phyloP scores from a whole-genome alignment of 148 eudicot species.

The Gaultheria prostrata region DNA sequence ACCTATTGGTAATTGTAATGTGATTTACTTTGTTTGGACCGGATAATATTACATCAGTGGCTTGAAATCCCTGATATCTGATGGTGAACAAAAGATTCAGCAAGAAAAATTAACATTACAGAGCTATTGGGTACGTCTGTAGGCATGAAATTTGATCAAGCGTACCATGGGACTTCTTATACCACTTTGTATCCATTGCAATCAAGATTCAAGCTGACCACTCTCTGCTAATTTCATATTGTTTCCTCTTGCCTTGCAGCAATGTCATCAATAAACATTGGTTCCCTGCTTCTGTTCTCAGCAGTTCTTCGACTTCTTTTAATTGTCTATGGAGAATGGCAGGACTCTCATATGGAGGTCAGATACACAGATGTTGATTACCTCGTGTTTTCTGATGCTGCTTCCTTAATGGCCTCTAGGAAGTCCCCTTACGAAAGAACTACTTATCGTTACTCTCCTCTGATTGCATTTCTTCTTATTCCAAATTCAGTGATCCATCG shows the following conservation, averaged over 20 bases:
- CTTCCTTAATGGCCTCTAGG: constrained; percentile 60
- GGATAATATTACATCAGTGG: background rate
- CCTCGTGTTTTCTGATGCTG: constrained; percentile 92
- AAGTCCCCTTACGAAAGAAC: constrained; percentile 84
- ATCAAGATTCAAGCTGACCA: background rate
- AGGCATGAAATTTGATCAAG: background rate
- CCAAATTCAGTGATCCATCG: constrained; percentile 74
- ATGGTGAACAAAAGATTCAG: background rate
- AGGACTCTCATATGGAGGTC: constrained; percentile 89
- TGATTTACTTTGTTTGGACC: background rate
- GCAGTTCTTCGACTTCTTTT: constrained; percentile 57
- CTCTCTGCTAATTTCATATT: background rate
- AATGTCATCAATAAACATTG: constrained; percentile 46
- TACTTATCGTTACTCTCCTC: constrained; percentile 88
- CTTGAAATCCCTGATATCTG: background rate
- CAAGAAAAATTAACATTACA: background rate
- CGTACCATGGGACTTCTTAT: background rate
- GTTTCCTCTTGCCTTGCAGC: constrained; percentile 12
- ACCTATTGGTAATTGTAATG: background rate
- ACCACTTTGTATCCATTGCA: background rate
- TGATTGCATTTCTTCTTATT: constrained; percentile 72
- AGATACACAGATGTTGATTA: constrained; percentile 95
- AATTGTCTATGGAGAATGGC: constrained; percentile 95
- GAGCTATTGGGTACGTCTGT: background rate
- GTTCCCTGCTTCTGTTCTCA: constrained; percentile 58